Evolutionary conservation across 768 basidiomycete species (phyloP).

Genomic region (Heimioporus sp.): DNA sequence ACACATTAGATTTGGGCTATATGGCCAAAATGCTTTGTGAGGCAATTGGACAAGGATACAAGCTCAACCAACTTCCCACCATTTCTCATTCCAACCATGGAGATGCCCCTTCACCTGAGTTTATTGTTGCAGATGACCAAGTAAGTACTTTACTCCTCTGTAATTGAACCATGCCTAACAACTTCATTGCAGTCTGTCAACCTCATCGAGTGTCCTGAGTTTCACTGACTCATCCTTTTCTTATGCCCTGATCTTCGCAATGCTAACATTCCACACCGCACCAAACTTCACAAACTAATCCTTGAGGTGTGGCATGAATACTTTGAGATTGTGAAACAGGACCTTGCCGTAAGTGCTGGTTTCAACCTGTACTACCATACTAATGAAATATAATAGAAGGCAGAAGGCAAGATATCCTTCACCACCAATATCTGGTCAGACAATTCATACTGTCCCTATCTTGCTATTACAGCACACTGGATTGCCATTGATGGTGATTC

Average conservation of each 20-base stretch:
- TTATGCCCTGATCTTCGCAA: conserved; percentile 24
- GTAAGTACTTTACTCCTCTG: background rate
- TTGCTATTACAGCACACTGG: background rate
- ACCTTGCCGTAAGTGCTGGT: conserved; percentile 20
- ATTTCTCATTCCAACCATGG: background rate
- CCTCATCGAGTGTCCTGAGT: conserved; percentile 18
- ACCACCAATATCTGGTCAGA: background rate
- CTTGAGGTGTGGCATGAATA: conserved; percentile 20
- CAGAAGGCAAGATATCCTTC: background rate
- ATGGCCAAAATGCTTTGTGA: background rate
- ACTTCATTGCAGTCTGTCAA: conserved; percentile 1
- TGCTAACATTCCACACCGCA: conserved; percentile 25
- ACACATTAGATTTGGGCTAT: background rate
- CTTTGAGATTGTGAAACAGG: conserved; percentile 18
- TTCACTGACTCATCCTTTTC: conserved; percentile 22
- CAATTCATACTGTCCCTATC: background rate
- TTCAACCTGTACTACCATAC: too few species aligned
- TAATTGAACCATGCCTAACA: background rate
- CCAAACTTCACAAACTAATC: conserved; percentile 19
- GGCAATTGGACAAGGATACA: background rate
- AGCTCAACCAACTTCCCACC: background rate
- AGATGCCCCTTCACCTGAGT: background rate
- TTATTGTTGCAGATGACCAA: conserved; percentile 5
- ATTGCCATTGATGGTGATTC: background rate
- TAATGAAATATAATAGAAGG: background rate